Conservation (phyloP, 2,329 filamentous ascomycete species). For the Colletotrichum neosansevieriae region DNA sequence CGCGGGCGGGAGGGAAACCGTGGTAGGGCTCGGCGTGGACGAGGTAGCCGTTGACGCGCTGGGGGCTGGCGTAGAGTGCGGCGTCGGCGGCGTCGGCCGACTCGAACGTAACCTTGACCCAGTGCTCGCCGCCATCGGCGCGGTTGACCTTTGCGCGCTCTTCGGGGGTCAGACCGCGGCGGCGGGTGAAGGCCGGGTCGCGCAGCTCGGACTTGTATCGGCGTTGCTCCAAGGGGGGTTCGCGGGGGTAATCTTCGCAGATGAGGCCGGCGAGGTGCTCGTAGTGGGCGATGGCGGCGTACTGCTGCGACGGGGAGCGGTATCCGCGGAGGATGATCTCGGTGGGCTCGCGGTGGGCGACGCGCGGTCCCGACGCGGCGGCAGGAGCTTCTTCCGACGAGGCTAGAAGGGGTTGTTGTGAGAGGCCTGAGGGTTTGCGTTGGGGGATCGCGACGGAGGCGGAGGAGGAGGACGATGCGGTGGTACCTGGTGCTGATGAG, state of each 20-base stretch:
- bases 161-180: conserved; percentile 73
- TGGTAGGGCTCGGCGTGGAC: conserved; percentile 79
- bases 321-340: conserved; percentile 92
- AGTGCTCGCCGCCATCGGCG: conserved; percentile 87
- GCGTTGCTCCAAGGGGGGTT: conserved; percentile 77
- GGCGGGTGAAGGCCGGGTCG: conserved; percentile 77
- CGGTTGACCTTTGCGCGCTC: conserved; percentile 84
- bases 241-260: conserved; percentile 92
- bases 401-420: conserved; percentile 47
- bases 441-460: conserved; percentile 36
- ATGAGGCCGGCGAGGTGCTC: conserved; percentile 88
- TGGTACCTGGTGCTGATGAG: conserved; percentile 17
- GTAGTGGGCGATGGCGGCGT: conserved; percentile 90
- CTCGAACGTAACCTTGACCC: conserved; percentile 90
- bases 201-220: conserved; percentile 81
- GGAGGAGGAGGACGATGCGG: not conserved
- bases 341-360: conserved; percentile 61
- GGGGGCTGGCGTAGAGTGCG: conserved; percentile 77
- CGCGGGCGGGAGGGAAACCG: conserved; percentile 72
- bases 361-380: conserved; percentile 45
- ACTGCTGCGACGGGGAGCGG: conserved; percentile 73
- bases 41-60: conserved; percentile 76
- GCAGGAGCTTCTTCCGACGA: conserved; percentile 51
- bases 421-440: conserved; percentile 54
- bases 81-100: conserved; percentile 77